Evolutionary conservation across 345 rosid species (phyloP).

Genomic region (Aethionema arabicum): DNA sequence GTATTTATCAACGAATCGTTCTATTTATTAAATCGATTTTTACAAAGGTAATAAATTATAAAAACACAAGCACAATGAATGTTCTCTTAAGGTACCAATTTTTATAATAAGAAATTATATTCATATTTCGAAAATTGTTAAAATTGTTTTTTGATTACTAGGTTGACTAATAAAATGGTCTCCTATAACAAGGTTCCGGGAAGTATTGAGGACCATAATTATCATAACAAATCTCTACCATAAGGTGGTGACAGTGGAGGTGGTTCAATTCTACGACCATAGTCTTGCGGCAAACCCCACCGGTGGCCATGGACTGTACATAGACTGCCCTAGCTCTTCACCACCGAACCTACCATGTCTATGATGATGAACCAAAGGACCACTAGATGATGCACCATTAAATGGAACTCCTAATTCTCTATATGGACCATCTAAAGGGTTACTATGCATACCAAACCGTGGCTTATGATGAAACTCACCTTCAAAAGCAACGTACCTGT

Average conservation of each 20-base stretch:
- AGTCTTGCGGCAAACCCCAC: background rate
- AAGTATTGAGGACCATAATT: background rate
- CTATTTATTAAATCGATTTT: too few relatives aligned
- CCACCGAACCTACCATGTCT: constrained; percentile 17
- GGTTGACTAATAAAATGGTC: background rate
- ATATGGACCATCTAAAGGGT: constrained; percentile 3
- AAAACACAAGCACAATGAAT: too few relatives aligned
- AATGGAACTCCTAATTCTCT: constrained; percentile 4
- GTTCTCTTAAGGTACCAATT: background rate
- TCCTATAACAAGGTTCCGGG: constrained; percentile 5
- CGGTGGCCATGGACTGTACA: too few relatives aligned
- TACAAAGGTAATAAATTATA: too few relatives aligned
- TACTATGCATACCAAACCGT: background rate
- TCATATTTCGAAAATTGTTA: constrained; percentile 9
- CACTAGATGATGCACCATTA: background rate
- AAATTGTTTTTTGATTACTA: background rate
- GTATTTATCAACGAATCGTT: too few relatives aligned
- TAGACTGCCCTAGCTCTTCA: background rate
- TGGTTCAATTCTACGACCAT: background rate
- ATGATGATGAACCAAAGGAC: constrained; percentile 7
- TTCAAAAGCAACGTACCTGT: background rate
- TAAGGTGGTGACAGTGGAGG: constrained; percentile 1
- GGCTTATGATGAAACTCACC: background rate
- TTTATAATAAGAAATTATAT: constrained; percentile 1
- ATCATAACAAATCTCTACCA: constrained; percentile 7